Percentiles rank a stretch among this genome's conserved stretches.
Evolutionary conservation across 2,329 filamentous ascomycete species (phyloP).

Genomic region (Cryphonectria carpinicola): DNA sequence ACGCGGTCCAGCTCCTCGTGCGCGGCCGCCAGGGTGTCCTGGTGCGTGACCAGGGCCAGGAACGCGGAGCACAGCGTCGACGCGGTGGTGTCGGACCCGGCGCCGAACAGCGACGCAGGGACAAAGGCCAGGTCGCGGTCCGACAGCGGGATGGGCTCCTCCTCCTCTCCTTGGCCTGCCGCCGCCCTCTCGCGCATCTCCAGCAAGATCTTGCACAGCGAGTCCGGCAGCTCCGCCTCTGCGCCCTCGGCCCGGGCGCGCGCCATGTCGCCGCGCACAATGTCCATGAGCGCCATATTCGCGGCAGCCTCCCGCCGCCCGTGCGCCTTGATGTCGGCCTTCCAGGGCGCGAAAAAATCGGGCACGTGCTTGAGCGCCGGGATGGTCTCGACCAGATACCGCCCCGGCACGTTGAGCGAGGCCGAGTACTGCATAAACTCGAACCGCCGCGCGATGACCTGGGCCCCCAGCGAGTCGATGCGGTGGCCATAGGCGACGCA

Average conservation of each 20-base stretch:
- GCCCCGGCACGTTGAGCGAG: constrained; percentile 50
- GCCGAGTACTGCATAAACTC: constrained; percentile 53
- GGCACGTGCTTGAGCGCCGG: constrained; percentile 49
- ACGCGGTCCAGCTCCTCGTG: constrained; percentile 48
- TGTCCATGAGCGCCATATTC: constrained; percentile 46
- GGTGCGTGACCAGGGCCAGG: constrained; percentile 51
- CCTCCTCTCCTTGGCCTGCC: background rate
- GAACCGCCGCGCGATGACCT: constrained; percentile 51
- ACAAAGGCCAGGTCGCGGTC: constrained; percentile 48
- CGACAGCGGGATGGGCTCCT: constrained; percentile 43
- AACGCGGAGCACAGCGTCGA: constrained; percentile 52
- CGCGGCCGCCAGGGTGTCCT: constrained; percentile 46
- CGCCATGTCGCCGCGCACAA: constrained; percentile 45
- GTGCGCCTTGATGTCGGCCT: constrained; percentile 45
- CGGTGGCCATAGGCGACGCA: constrained; percentile 55
- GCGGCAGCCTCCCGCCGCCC: constrained; percentile 43
- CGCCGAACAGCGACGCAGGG: constrained; percentile 47
- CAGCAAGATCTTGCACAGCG: constrained; percentile 48
- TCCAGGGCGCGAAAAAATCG: constrained; percentile 50
- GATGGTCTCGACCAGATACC: constrained; percentile 51
- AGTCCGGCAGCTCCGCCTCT: constrained; percentile 42
- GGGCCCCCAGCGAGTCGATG: constrained; percentile 50
- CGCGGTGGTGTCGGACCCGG: constrained; percentile 55
- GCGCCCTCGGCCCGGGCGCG: constrained; percentile 37
- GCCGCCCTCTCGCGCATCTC: constrained; percentile 41